Evolutionary conservation across 106 monocot species (phyloP).

Genomic region (Ottelia alismoides): DNA sequence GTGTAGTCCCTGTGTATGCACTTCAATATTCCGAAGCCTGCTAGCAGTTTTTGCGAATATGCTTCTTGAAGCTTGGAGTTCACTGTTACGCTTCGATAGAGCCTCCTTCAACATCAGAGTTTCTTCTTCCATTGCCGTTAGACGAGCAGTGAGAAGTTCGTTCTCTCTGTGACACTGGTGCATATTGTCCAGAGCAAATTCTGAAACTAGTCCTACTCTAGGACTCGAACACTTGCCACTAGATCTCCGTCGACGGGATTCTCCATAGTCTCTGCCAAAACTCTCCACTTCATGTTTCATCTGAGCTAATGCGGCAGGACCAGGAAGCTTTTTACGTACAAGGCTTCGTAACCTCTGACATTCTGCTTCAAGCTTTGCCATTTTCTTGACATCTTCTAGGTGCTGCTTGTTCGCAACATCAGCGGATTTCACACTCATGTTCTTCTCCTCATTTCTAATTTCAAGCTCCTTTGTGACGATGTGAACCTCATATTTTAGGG

Average conservation of each 20-base stretch:
- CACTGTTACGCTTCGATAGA: slow-evolving; percentile 59
- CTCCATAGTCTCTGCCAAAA: slow-evolving; percentile 43
- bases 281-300: too few relatives aligned
- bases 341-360: slow-evolving; percentile 11
- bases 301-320: too few relatives aligned
- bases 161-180: slow-evolving; percentile 64
- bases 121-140: slow-evolving; percentile 74
- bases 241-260: too few relatives aligned
- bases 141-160: slow-evolving; percentile 62
- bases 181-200: slow-evolving; percentile 39
- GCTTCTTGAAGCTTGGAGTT: slow-evolving; percentile 59
- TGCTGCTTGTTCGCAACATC: slow-evolving; percentile 27
- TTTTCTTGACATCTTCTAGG: slow-evolving; percentile 22
- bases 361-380: slow-evolving; percentile 20
- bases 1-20: slow-evolving; percentile 16
- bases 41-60: slow-evolving; percentile 48
- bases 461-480: slow-evolving; percentile 3
- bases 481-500: neutral
- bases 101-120: slow-evolving; percentile 85
- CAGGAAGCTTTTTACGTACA: neutral
- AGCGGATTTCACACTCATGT: slow-evolving; percentile 13
- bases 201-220: neutral
- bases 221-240: neutral
- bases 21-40: slow-evolving; percentile 60
- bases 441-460: slow-evolving; percentile 10